phyloP scores from a whole-genome alignment of 179 eudicot genomes.

The Gypsophila paniculata region DNA sequence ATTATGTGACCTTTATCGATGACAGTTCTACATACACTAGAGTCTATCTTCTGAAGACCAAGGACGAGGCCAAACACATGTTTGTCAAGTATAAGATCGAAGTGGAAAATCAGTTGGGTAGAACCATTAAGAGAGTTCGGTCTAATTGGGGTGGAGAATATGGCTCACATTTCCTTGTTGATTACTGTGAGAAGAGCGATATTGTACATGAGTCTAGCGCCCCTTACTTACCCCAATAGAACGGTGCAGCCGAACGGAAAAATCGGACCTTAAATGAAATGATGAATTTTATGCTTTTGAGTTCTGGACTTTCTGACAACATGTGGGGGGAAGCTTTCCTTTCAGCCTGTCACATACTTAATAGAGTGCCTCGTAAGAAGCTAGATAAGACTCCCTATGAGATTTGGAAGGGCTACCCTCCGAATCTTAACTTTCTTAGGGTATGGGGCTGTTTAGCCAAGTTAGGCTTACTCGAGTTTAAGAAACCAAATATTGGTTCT shows the following conservation, averaged over 20 bases:
- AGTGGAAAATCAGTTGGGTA: no score
- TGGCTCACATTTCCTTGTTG: background rate
- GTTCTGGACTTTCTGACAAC: background rate
- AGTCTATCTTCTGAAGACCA: no score
- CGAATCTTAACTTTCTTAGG: no score
- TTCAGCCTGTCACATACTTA: background rate
- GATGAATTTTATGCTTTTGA: conserved; percentile 12
- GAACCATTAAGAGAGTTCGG: no score
- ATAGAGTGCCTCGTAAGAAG: no score
- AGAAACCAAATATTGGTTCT: background rate
- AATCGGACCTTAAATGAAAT: conserved; percentile 6
- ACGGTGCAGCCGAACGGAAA: conserved; percentile 3
- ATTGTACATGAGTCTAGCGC: conserved; percentile 7
- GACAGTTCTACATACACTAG: no score
- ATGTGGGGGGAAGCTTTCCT: conserved; percentile 14
- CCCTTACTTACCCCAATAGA: background rate
- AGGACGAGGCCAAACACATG: no score
- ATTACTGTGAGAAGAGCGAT: background rate
- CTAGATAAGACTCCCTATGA: no score
- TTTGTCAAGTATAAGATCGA: no score
- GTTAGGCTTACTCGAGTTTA: background rate
- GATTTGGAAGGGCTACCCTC: no score
- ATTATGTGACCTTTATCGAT: no score
- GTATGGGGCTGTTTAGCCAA: conserved; percentile 5
- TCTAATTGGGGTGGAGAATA: no score